Percentiles rank a stretch among this genome's conserved stretches.
Evolutionary conservation across 768 basidiomycete species (phyloP).

Genomic region (Lactifluus echinatus): DNA sequence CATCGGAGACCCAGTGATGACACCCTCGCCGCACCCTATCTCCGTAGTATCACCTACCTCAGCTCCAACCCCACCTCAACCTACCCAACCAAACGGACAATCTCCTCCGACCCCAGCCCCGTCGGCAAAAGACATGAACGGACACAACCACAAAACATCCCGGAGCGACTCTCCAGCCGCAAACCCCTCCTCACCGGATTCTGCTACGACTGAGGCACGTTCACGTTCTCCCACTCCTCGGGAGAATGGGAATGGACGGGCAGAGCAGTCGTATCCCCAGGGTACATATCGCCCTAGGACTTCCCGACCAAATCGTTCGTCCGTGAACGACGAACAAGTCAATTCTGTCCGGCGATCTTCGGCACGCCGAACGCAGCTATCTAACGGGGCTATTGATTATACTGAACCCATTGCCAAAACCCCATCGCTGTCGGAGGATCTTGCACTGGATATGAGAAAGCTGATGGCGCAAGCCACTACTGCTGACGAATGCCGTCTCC

Average conservation of each 20-base stretch:
- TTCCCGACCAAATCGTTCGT: not conserved
- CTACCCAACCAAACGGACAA: not conserved
- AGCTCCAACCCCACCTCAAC: not conserved
- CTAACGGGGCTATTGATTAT: conserved; percentile 9
- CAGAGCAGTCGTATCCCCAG: not conserved
- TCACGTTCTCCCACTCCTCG: not conserved
- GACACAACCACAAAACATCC: not conserved
- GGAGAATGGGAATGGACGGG: conserved; percentile 4
- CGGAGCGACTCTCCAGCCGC: not conserved
- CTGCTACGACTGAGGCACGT: not conserved
- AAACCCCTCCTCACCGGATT: not conserved
- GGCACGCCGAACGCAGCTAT: conserved; percentile 8
- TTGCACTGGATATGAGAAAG: conserved; percentile 59
- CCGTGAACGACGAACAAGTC: not conserved
- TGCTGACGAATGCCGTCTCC: conserved; percentile 76
- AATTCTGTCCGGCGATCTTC: not conserved
- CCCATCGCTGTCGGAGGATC: conserved; percentile 33
- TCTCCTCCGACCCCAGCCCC: not conserved
- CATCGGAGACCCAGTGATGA: not conserved
- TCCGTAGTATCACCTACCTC: not conserved
- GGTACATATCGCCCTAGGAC: not conserved
- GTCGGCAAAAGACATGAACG: not conserved
- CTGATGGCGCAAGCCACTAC: conserved; percentile 60
- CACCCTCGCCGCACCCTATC: not conserved
- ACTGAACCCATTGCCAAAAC: conserved; percentile 22